Evolutionary conservation across 768 basidiomycete genomes (phyloP).

Genomic region (Leccinum longicurvipes): DNA sequence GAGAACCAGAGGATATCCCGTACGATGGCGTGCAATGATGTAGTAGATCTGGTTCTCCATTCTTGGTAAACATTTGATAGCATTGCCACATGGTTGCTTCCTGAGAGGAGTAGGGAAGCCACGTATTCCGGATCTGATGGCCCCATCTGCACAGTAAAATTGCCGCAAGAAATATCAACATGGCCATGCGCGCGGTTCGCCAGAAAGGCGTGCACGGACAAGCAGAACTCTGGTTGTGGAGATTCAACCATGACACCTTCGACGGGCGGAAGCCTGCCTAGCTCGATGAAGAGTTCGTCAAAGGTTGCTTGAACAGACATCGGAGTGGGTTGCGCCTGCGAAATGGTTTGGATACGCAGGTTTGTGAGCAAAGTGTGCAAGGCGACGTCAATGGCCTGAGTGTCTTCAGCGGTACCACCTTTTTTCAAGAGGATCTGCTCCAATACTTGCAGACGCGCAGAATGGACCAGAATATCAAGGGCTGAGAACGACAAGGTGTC

Average conservation of each 20-base stretch:
- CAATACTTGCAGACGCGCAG: conserved; percentile 38
- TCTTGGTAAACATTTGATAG: conserved; percentile 24
- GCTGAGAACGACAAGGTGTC: conserved; percentile 18
- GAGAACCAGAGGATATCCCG: conserved; percentile 50
- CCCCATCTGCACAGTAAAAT: conserved; percentile 24
- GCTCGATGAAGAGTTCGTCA: conserved; percentile 15
- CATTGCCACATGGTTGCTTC: conserved; percentile 8
- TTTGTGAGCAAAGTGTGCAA: conserved; percentile 16
- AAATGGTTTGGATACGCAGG: conserved; percentile 13
- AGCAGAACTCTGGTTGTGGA: conserved; percentile 18
- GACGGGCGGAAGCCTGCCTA: conserved; percentile 8
- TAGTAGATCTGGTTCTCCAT: conserved; percentile 29
- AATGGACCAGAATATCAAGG: conserved; percentile 44
- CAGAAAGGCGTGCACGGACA: conserved; percentile 20
- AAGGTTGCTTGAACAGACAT: conserved; percentile 6
- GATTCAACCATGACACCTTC: neutral
- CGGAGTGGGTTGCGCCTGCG: neutral
- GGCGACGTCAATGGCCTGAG: conserved; percentile 15
- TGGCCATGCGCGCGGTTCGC: conserved; percentile 9
- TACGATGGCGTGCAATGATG: conserved; percentile 39
- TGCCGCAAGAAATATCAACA: conserved; percentile 19
- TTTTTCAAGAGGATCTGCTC: conserved; percentile 40
- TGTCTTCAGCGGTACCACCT: neutral
- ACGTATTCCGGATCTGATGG: conserved; percentile 32
- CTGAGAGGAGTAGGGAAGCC: conserved; percentile 10